These are phyloP conservation scores for Coemansia sp. DNA, from an alignment of 192 early-diverging fungal species.

Conservation along the genomic window DNA sequence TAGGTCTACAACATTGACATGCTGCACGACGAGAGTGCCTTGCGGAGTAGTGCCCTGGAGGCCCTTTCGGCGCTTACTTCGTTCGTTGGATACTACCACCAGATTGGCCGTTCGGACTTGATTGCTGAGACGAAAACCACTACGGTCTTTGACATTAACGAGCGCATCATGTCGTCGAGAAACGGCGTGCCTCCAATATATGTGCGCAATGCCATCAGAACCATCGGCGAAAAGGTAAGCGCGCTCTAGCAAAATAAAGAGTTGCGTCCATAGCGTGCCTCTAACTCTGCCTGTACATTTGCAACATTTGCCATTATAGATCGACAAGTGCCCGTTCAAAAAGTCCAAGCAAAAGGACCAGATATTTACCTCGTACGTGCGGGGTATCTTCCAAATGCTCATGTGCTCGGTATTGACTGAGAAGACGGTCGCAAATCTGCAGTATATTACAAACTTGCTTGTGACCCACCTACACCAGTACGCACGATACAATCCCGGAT, in stretches of 20 bases:
- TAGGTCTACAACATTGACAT: background rate
- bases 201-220: background rate
- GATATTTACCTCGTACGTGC: conserved; percentile 17
- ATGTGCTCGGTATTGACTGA: conserved; percentile 30
- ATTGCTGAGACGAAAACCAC: background rate
- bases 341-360: conserved; percentile 5
- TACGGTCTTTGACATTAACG: background rate
- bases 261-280: background rate
- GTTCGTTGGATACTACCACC: conserved; percentile 43
- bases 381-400: conserved; percentile 26
- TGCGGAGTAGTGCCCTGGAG: conserved; percentile 24
- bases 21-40: conserved; percentile 10
- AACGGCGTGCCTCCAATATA: background rate
- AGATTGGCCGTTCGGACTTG: conserved; percentile 19
- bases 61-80: conserved; percentile 25
- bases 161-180: conserved; percentile 5
- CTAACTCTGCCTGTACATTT: background rate
- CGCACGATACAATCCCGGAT: conserved; percentile 24
- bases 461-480: conserved; percentile 42
- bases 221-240: conserved; percentile 7
- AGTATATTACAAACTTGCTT: conserved; percentile 21
- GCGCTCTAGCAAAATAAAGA: background rate
- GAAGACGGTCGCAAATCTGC: conserved; percentile 21
- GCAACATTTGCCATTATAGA: conserved; percentile 11
- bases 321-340: conserved; percentile 18